Evolutionary conservation across 176 grass and related monocot genomes (phyloP).

Genomic region (Carex cristatella): DNA sequence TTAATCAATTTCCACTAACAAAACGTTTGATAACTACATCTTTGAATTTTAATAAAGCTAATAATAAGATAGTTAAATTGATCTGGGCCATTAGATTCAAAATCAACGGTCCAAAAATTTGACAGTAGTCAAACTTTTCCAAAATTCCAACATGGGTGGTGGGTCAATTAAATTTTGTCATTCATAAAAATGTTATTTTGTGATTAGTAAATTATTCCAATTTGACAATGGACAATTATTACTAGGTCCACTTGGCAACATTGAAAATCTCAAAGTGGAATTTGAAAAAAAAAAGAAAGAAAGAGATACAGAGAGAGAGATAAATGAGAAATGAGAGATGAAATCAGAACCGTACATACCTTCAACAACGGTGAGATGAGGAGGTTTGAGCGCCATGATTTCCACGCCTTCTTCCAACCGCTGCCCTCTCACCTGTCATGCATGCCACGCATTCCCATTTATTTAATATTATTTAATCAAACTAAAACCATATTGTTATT

Average conservation of each 20-base stretch:
- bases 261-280: background rate
- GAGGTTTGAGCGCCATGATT: slow-evolving; percentile 66
- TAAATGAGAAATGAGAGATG: background rate
- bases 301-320: background rate
- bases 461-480: background rate
- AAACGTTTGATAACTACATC: background rate
- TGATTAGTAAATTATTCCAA: background rate
- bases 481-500: background rate
- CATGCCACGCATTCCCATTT: background rate
- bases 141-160: background rate
- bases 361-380: slow-evolving; percentile 56
- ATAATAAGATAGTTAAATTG: background rate
- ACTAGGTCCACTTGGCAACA: background rate
- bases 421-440: slow-evolving; percentile 56
- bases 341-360: slow-evolving; percentile 41
- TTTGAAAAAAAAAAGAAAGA: too few species aligned
- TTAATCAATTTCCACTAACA: background rate
- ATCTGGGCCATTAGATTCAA: background rate
- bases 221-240: background rate
- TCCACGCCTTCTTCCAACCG: slow-evolving; percentile 73
- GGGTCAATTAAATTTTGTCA: background rate
- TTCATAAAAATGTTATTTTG: background rate
- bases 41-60: background rate
- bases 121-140: background rate
- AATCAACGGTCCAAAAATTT: background rate